A percentile compares a stretch with the other conserved stretches of the same genome.
Conservation (phyloP, 2,329 filamentous ascomycete species). For the Sporothrix brunneoviolacea region DNA sequence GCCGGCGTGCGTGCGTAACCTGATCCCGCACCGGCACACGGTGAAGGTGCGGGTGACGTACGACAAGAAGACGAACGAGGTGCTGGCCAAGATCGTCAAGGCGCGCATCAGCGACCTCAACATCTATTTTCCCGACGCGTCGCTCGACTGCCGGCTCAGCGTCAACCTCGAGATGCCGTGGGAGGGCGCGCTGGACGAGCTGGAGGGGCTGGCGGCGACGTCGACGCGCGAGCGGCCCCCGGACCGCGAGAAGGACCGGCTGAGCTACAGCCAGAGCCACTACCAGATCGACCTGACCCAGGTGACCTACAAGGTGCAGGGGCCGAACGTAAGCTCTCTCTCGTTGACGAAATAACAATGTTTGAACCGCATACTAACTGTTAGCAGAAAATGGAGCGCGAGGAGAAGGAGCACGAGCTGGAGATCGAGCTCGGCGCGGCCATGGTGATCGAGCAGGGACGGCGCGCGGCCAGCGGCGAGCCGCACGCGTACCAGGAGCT, state of each 20-base stretch:
- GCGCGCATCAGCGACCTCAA: slow-evolving; percentile 82
- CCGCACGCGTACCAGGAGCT: slow-evolving; percentile 59
- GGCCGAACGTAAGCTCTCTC: too few relatives aligned
- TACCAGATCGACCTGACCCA: slow-evolving; percentile 93
- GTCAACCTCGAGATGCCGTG: slow-evolving; percentile 92
- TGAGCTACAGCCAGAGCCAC: slow-evolving; percentile 81
- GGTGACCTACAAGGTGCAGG: slow-evolving; percentile 50
- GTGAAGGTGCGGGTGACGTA: slow-evolving; percentile 67
- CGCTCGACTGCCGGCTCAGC: slow-evolving; percentile 87
- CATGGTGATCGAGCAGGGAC: slow-evolving; percentile 60
- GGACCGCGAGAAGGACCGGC: slow-evolving; percentile 77
- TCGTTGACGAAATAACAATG: too few relatives aligned
- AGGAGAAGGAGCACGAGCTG: slow-evolving; percentile 68
- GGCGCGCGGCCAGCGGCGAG: slow-evolving; percentile 43
- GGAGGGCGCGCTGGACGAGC: slow-evolving; percentile 58
- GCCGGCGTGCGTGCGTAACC: slow-evolving; percentile 56
- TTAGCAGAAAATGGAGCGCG: slow-evolving; percentile 34
- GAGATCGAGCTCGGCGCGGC: slow-evolving; percentile 67
- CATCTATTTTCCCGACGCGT: slow-evolving; percentile 67
- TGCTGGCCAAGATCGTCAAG: slow-evolving; percentile 85
- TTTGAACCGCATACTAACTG: too few relatives aligned
- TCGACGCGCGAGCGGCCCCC: slow-evolving; percentile 35
- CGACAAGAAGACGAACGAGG: slow-evolving; percentile 60
- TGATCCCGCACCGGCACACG: slow-evolving; percentile 50
- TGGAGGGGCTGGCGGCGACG: slow-evolving; percentile 35